These are phyloP conservation scores for Podospora bellae-mahoneyi DNA, from an alignment of 495 filamentous ascomycete genomes.

Conservation along the genomic window DNA sequence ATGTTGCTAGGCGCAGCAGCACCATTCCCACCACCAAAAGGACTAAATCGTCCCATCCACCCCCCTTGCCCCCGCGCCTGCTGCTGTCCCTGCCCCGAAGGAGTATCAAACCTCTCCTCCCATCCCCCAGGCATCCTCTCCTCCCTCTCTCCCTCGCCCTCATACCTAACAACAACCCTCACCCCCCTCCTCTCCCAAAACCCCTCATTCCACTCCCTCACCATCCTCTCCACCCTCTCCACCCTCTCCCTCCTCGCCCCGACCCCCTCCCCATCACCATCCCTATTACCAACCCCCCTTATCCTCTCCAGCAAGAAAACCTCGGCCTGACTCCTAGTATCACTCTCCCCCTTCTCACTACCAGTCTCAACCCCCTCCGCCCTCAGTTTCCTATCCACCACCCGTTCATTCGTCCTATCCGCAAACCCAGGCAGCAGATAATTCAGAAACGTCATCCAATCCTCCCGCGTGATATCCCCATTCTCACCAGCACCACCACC, in stretches of 20 bases:
- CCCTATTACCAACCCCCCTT: not conserved
- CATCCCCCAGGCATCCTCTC: not conserved
- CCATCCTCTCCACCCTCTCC: constrained; percentile 35
- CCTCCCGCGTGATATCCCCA: constrained; percentile 39
- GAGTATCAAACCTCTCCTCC: not conserved
- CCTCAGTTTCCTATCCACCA: constrained; percentile 38
- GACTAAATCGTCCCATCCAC: not conserved
- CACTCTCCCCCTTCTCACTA: constrained; percentile 1
- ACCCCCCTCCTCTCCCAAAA: constrained; percentile 47
- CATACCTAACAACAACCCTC: constrained; percentile 12
- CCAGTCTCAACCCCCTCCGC: constrained; percentile 24
- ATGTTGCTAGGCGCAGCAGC: not conserved
- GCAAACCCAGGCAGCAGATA: constrained; percentile 37
- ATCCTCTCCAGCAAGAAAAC: constrained; percentile 26
- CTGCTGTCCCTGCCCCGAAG: not conserved
- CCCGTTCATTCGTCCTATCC: constrained; percentile 31
- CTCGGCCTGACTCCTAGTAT: constrained; percentile 27
- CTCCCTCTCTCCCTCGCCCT: not conserved
- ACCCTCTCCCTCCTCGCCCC: constrained; percentile 18
- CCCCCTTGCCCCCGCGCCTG: not conserved
- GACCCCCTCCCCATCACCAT: not conserved
- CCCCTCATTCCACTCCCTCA: constrained; percentile 50
- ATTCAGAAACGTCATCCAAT: constrained; percentile 53
- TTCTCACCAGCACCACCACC: constrained; percentile 20
- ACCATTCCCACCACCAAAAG: constrained; percentile 1